Percentiles rank a stretch among this genome's conserved stretches.
Evolutionary conservation across 23 red algal genomes (phyloP).

Genomic region (Gracilaria gracilis): DNA sequence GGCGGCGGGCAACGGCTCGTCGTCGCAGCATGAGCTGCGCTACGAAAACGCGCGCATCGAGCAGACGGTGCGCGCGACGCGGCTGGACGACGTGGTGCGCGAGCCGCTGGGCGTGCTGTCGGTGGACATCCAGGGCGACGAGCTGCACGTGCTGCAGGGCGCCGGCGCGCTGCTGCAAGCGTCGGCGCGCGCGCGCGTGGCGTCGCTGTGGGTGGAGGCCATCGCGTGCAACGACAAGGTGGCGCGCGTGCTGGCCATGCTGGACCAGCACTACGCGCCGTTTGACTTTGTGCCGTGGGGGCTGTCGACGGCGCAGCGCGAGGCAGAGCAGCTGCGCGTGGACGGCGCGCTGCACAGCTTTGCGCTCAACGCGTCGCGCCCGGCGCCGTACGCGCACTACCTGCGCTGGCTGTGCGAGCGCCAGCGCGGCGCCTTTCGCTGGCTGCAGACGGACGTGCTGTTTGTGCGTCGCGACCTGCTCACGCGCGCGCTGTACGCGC

Average conservation of each 20-base stretch:
- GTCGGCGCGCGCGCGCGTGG: background rate
- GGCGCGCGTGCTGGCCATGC: background rate
- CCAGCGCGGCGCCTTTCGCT: background rate
- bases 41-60: constrained; percentile 45
- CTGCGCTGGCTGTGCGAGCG: constrained; percentile 41
- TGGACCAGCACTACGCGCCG: constrained; percentile 34
- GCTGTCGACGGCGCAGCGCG: background rate
- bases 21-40: constrained; percentile 4
- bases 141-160: constrained; percentile 51
- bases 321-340: background rate
- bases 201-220: constrained; percentile 60
- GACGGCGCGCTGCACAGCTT: constrained; percentile 11
- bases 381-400: constrained; percentile 42
- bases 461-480: constrained; percentile 27
- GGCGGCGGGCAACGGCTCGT: constrained; percentile 26
- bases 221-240: constrained; percentile 55
- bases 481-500: background rate
- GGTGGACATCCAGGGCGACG: constrained; percentile 70
- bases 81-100: constrained; percentile 41
- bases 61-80: constrained; percentile 8
- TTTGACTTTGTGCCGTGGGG: constrained; percentile 79
- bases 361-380: background rate
- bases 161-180: background rate
- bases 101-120: constrained; percentile 45
- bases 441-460: constrained; percentile 63